Base-by-base conservation (phyloP, 148 eudicot genomes). In the Amaranthus palmeri region DNA sequence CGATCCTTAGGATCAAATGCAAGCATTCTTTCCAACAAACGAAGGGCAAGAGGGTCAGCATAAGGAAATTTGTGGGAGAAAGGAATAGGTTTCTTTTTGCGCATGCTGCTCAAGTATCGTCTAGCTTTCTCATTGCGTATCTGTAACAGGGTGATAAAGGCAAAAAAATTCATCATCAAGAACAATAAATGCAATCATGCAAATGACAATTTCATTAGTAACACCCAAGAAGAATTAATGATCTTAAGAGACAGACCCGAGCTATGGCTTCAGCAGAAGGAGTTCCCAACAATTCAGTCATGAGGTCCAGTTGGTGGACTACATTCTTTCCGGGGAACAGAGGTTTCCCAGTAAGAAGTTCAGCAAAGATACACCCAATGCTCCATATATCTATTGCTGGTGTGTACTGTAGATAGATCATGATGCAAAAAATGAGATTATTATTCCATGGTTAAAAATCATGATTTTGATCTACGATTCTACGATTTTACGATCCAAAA, bases 311-410 rank as follows among this genome's bases (percentile, higher is more conserved):
- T 66, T 92, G 97, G 71, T 92, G 97, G 73, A 92, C 97, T 18
- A 90, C 96, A 83, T 86, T 92, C 68, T 92, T 92, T 44, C 97
- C 97, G 25, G 97, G 97, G 72, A 92, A 92, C 9, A 92, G 84
- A 53, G 97, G 96, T 74, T 85, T 92, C 48, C 97, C 97, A 18
- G 92, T 90, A 52, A 92, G 84, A 70, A 92, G 88, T 72, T 92
- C 97, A 1, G 97, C 87, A 86, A 92, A 92, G 54, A 92, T 92
- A 83, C 97, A 92, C 14, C 97, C 97, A 66, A 92, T 90, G 82
- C 97, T 90, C 97, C 97, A 92, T 59, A 88, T 92, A 69, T 92
- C 97, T 61, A 92, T 90, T 50, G 96, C 92, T 17, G 97, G 97
- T 60, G 97, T 92, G 75, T 92, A 92, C 97, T 92, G 92, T 8